phyloP scores from a whole-genome alignment of 164 flowering plant genomes.

The Berberis vulgaris region DNA sequence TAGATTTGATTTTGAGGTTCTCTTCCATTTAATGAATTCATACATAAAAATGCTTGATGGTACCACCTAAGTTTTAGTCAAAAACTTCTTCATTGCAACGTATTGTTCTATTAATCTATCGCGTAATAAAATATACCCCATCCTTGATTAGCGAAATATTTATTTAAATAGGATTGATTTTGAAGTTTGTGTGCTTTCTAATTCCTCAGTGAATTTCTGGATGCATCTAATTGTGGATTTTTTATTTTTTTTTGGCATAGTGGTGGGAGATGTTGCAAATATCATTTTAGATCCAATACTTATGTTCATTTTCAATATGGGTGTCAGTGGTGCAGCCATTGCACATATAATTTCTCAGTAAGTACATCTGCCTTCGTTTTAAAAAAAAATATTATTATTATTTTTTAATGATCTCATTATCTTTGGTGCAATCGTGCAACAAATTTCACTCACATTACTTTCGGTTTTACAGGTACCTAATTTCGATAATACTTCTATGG shows the following conservation, averaged over 20 bases:
- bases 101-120: too few species aligned
- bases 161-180: too few species aligned
- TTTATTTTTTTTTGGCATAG: slow-evolving; percentile 24
- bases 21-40: too few species aligned
- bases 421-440: not conserved
- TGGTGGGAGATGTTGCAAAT: slow-evolving; percentile 66
- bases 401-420: not conserved
- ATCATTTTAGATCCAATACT: slow-evolving; percentile 78
- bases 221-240: not conserved
- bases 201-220: not conserved
- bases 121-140: too few species aligned
- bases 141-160: too few species aligned
- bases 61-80: too few species aligned
- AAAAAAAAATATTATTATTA: too few species aligned
- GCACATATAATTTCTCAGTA: slow-evolving; percentile 98
- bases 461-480: slow-evolving; percentile 55
- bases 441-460: not conserved
- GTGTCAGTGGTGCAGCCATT: slow-evolving; percentile 93
- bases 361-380: slow-evolving; percentile 15
- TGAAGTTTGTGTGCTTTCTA: not conserved
- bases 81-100: too few species aligned
- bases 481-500: slow-evolving; percentile 47
- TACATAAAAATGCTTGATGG: too few species aligned
- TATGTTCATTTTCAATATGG: slow-evolving; percentile 50
- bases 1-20: too few species aligned